Evolutionary conservation across 1,284 basidiomycete genomes (phyloP), one percentile per base, ranked within the genome.

Genomic region (Leccinum subrobustum): DNA sequence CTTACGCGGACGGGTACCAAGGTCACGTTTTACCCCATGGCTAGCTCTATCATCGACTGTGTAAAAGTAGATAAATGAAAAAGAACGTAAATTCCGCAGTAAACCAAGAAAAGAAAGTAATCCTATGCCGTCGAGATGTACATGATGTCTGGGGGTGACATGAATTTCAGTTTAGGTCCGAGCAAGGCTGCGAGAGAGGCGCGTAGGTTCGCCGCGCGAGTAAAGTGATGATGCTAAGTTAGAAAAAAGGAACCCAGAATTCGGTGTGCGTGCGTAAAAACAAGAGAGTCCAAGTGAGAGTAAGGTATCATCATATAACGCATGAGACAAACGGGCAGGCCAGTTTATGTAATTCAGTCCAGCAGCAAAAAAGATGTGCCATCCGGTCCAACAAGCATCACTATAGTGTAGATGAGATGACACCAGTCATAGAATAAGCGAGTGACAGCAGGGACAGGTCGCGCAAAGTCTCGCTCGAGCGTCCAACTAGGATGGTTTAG

Each of bases 351-450:
- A 48, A 7, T 48, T 8, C 31, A 23, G 55, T 60, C 63, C 58
- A 42, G 25, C 47, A 57, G 42, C 20, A 60, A 52, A 58, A 52
- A 9, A 47, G 50, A 18, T 18, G n/a, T 29, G 35, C 52, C 53
- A 16, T 65, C 57, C 47, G 55, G 35, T 69, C 63, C 59, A 64
- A 57, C 54, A 55, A 68, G 56, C 58, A 62, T 60, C 20, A 39
- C 57, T 52, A 56, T n/a, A 55, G 57, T 14, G 44, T 57, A 57
- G 47, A 66, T 52, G 51, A 27, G 35, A 48, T 57, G 25, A 57
- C 50, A 63, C 56, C 52, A 31, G 56, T 23, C n/a, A 44, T 27
- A 35, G 25, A 42, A 31, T 31, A 9, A 48, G 47, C 6, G 44
- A 48, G 47, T 14, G 44, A 60, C 51, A 58, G 12, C 20, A 44